Evolutionary conservation across 1,284 basidiomycete species (phyloP).

Genomic region (Singerocomus inundabilis): DNA sequence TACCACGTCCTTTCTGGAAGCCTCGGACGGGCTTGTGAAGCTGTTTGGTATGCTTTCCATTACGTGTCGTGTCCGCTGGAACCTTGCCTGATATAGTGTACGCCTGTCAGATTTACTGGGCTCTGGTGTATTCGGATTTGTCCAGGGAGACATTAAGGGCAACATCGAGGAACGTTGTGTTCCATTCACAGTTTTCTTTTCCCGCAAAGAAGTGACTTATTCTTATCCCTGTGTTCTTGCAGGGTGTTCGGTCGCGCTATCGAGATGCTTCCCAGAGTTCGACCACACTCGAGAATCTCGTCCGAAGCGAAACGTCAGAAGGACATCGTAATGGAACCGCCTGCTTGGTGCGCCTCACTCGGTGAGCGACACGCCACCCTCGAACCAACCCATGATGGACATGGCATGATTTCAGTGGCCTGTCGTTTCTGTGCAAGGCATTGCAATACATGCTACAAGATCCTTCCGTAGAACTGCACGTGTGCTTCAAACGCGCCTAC

Average conservation of each 20-base stretch:
- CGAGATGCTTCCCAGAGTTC: slow-evolving; percentile 54
- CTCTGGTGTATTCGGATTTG: slow-evolving; percentile 83
- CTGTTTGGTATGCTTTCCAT: slow-evolving; percentile 73
- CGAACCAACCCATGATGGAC: no score
- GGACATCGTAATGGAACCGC: slow-evolving; percentile 51
- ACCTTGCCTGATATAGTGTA: slow-evolving; percentile 15
- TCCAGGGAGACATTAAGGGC: slow-evolving; percentile 85
- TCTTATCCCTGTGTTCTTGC: slow-evolving; percentile 17
- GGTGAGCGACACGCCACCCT: slow-evolving; percentile 48
- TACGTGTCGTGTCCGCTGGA: slow-evolving; percentile 17
- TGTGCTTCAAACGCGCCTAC: slow-evolving; percentile 87
- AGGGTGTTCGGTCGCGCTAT: slow-evolving; percentile 83
- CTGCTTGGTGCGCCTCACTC: slow-evolving; percentile 78
- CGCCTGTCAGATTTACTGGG: slow-evolving; percentile 76
- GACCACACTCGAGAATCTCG: slow-evolving; percentile 77
- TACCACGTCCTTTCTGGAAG: slow-evolving; percentile 81
- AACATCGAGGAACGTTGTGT: slow-evolving; percentile 74
- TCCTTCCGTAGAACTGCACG: slow-evolving; percentile 68
- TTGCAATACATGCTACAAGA: slow-evolving; percentile 77
- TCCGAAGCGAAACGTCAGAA: slow-evolving; percentile 60
- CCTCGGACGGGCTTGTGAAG: slow-evolving; percentile 85
- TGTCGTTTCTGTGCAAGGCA: slow-evolving; percentile 45
- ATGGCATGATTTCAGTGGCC: slow-evolving; percentile 18
- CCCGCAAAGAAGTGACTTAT: slow-evolving; percentile 13
- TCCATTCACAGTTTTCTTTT: slow-evolving; percentile 14